phyloP scores from a whole-genome alignment of 495 filamentous ascomycete genomes.

The Cercophora sp. region DNA sequence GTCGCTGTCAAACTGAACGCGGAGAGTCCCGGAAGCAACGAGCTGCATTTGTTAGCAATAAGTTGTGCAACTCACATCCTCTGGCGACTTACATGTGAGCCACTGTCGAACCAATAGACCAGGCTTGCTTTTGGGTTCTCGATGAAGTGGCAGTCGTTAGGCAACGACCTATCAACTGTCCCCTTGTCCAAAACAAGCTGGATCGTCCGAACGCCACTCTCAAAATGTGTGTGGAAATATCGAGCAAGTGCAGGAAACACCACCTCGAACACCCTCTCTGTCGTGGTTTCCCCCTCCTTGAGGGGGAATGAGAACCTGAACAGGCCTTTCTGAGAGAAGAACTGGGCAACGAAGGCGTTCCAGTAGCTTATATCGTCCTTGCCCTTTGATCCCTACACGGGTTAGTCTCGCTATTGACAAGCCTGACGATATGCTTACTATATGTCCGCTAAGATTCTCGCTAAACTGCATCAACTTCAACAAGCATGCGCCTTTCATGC shows the following conservation, averaged over 20 bases:
- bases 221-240: slow-evolving; percentile 78
- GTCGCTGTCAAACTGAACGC: slow-evolving; percentile 63
- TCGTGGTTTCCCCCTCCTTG: slow-evolving; percentile 36
- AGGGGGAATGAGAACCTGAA: slow-evolving; percentile 60
- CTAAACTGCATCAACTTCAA: slow-evolving; percentile 65
- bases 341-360: slow-evolving; percentile 68
- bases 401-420: slow-evolving; percentile 12
- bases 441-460: slow-evolving; percentile 65
- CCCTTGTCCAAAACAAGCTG: slow-evolving; percentile 68
- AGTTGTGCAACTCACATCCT: too few species aligned
- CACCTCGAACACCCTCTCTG: slow-evolving; percentile 73
- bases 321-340: slow-evolving; percentile 68
- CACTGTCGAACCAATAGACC: slow-evolving; percentile 69
- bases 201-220: slow-evolving; percentile 74
- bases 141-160: slow-evolving; percentile 60
- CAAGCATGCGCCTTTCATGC: slow-evolving; percentile 55
- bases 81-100: slow-evolving; percentile 57
- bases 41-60: too few species aligned
- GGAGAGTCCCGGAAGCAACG: slow-evolving; percentile 57
- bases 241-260: slow-evolving; percentile 67
- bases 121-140: slow-evolving; percentile 60
- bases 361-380: slow-evolving; percentile 65
- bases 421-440: slow-evolving; percentile 38
- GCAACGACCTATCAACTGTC: slow-evolving; percentile 49
- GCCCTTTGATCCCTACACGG: slow-evolving; percentile 47